These are phyloP conservation scores for Didymella pinodella DNA, from an alignment of 2,329 filamentous ascomycete genomes.

Conservation along the genomic window DNA sequence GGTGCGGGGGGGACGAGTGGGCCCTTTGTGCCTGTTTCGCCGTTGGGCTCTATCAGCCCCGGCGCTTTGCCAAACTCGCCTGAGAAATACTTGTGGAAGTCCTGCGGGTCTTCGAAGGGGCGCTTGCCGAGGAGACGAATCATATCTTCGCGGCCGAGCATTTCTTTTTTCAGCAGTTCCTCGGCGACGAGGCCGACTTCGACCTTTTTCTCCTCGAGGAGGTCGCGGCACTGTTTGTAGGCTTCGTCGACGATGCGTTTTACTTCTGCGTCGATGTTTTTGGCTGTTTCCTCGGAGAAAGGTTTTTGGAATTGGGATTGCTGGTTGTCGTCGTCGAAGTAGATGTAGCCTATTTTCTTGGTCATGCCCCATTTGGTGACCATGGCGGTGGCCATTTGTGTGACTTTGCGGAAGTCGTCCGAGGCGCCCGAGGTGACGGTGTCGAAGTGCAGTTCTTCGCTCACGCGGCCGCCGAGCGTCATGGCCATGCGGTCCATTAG, in stretches of 20 bases:
- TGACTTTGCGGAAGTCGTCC: constrained; percentile 99
- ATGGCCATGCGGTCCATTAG: constrained; percentile 99
- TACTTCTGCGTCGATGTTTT: constrained; percentile 90
- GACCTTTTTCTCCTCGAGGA: constrained; percentile 84
- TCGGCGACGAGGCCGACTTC: constrained; percentile 91
- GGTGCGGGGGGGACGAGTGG: constrained; percentile 46
- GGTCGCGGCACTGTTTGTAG: constrained; percentile 85
- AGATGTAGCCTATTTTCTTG: constrained; percentile 87
- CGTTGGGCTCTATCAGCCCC: constrained; percentile 44
- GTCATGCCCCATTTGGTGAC: constrained; percentile 99
- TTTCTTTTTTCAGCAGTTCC: constrained; percentile 90
- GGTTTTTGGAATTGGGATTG: constrained; percentile 84
- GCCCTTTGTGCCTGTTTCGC: constrained; percentile 45
- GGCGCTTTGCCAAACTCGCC: constrained; percentile 49
- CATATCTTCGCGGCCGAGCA: constrained; percentile 90
- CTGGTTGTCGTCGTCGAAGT: constrained; percentile 83
- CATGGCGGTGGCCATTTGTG: constrained; percentile 94
- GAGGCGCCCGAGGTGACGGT: constrained; percentile 94
- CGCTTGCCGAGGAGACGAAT: constrained; percentile 84
- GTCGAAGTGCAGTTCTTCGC: constrained; percentile 95
- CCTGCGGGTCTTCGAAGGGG: constrained; percentile 83
- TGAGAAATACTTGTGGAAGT: constrained; percentile 93
- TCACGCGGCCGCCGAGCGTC: constrained; percentile 94
- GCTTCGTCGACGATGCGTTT: constrained; percentile 90
- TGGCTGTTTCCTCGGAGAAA: constrained; percentile 92